phyloP scores from a whole-genome alignment of 208 protist species.

The Entamoeba moshkovskii region DNA sequence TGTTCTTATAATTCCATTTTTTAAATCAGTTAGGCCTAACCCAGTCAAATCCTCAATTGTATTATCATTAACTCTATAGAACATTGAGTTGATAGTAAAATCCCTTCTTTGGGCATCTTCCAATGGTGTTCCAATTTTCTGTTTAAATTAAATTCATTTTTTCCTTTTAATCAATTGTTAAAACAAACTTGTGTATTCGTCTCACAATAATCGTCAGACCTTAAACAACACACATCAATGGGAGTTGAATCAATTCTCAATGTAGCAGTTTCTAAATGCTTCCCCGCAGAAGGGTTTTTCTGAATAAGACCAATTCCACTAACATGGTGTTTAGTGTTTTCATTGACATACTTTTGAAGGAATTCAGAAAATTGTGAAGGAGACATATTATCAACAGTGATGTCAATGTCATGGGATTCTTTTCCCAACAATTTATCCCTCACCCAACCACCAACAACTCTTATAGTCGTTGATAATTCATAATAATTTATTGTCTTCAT shows the following conservation, averaged over 20 bases:
- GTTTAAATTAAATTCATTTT: constrained; percentile 60
- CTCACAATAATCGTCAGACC: constrained; percentile 66
- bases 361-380: constrained; percentile 63
- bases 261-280: constrained; percentile 89
- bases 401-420: constrained; percentile 76
- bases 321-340: neutral
- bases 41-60: constrained; percentile 30
- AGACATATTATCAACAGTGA: constrained; percentile 71
- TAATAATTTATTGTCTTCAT: neutral
- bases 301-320: constrained; percentile 69
- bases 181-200: neutral
- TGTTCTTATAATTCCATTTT: constrained; percentile 21
- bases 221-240: constrained; percentile 83
- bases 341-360: constrained; percentile 53
- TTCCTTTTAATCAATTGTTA: constrained; percentile 24
- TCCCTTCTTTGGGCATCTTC: constrained; percentile 83
- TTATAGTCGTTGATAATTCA: constrained; percentile 11
- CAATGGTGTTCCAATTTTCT: constrained; percentile 48
- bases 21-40: constrained; percentile 14
- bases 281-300: constrained; percentile 79
- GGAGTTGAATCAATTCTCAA: constrained; percentile 54
- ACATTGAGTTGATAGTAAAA: constrained; percentile 92
- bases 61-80: constrained; percentile 83
- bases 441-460: constrained; percentile 84
- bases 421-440: constrained; percentile 75